These are phyloP conservation scores for Larix sibirica DNA, from an alignment of 83 land plant species.

Conservation along the genomic window DNA sequence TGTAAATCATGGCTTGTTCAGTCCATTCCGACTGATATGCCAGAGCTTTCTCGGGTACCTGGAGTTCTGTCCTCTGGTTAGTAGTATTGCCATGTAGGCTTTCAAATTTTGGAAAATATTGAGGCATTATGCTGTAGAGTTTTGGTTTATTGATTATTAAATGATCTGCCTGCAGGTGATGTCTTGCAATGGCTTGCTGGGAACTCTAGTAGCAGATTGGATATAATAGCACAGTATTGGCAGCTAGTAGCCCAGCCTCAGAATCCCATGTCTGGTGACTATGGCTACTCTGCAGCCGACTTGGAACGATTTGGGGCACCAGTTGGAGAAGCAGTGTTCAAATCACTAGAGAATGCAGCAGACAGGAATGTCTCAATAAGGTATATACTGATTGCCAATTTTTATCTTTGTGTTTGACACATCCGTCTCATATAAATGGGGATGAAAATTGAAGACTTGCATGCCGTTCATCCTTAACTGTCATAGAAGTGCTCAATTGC, in stretches of 20 bases:
- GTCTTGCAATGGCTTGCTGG: slow-evolving; percentile 86
- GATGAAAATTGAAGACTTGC: too few relatives aligned
- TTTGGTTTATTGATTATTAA: not conserved
- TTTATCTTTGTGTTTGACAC: too few relatives aligned
- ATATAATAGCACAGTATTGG: slow-evolving; percentile 89
- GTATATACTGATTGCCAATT: slow-evolving; percentile 14
- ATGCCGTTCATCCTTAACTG: too few relatives aligned
- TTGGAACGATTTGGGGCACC: slow-evolving; percentile 74
- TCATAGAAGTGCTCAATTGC: too few relatives aligned
- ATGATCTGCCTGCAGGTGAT: slow-evolving; percentile 37
- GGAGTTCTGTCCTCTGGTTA: slow-evolving; percentile 78
- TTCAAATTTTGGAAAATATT: too few relatives aligned
- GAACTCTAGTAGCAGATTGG: slow-evolving; percentile 58
- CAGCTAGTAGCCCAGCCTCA: slow-evolving; percentile 60
- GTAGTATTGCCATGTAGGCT: not conserved
- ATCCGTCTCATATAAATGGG: too few relatives aligned
- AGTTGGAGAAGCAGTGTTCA: slow-evolving; percentile 57
- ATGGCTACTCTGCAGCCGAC: slow-evolving; percentile 69
- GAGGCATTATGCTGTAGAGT: too few relatives aligned
- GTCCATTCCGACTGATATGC: slow-evolving; percentile 92
- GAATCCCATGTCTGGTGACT: slow-evolving; percentile 77
- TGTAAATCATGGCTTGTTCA: slow-evolving; percentile 93
- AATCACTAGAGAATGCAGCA: slow-evolving; percentile 67
- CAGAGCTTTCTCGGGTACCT: slow-evolving; percentile 61
- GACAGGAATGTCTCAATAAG: slow-evolving; percentile 62